A percentile compares a stretch with the other conserved stretches of the same genome.
These are phyloP conservation scores for Diplogelasinospora grovesii DNA, from an alignment of 495 filamentous ascomycete species.

Conservation along the genomic window DNA sequence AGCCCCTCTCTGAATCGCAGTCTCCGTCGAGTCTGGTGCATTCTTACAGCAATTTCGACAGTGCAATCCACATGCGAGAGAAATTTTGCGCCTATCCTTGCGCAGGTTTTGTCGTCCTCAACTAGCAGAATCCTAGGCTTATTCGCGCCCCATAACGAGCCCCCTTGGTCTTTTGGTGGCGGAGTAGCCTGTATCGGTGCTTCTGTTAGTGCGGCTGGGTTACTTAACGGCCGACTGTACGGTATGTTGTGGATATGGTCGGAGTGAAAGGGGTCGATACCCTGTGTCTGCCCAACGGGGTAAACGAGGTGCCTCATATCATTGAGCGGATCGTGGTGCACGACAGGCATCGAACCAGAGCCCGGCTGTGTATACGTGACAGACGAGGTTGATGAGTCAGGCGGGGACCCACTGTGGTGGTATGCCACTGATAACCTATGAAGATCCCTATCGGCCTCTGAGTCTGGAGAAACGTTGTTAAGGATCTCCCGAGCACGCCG, in stretches of 20 bases:
- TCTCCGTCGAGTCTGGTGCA: neutral
- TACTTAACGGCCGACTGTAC: constrained; percentile 52
- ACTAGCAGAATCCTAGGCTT: constrained; percentile 85
- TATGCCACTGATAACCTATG: constrained; percentile 70
- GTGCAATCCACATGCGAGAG: constrained; percentile 79
- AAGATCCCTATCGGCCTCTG: constrained; percentile 68
- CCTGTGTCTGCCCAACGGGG: constrained; percentile 79
- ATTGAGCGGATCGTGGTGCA: constrained; percentile 43
- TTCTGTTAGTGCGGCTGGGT: constrained; percentile 24
- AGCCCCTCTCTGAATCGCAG: neutral
- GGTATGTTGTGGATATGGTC: constrained; percentile 93
- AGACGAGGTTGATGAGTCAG: constrained; percentile 38
- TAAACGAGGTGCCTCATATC: constrained; percentile 84
- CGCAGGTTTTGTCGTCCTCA: constrained; percentile 91
- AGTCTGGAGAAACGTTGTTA: constrained; percentile 70
- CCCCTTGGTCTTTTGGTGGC: constrained; percentile 25
- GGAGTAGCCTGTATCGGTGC: constrained; percentile 19
- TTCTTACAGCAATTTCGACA: constrained; percentile 83
- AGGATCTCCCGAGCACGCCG: constrained; percentile 88
- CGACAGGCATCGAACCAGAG: constrained; percentile 28
- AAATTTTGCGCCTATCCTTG: constrained; percentile 91
- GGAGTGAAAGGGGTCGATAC: constrained; percentile 90
- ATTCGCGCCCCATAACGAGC: constrained; percentile 59
- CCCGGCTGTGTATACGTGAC: constrained; percentile 37
- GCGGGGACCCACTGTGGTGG: constrained; percentile 50